Evolutionary conservation across 1,284 basidiomycete genomes (phyloP), one percentile per base, ranked within the genome.

Genomic region (Sporisorium reilianum): DNA sequence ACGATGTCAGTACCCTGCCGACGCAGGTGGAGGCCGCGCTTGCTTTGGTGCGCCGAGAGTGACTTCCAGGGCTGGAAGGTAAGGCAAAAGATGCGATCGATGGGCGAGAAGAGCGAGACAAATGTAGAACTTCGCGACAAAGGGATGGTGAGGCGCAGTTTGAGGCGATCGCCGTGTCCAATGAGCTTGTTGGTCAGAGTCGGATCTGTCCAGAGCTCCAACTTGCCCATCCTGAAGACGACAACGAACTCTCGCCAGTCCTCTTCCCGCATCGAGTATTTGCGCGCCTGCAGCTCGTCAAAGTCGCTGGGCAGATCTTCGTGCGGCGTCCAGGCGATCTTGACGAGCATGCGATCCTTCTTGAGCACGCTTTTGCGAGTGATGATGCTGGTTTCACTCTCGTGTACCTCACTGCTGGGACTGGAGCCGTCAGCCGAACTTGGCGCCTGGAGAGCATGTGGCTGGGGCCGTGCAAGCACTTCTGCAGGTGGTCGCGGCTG

Each of bases 311-410:
- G 85, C 1, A 92, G 75, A 25, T 85, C 85, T 62, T 89, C 89
- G 4, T 86, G 85, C 56, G 88, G 88, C 5, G 89, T 89, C 78
- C 90, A 89, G 49, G 88, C 89, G 10, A 91, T 87, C 67, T 92
- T 89, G 46, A 95, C 90, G 14, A 94, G 88, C 92, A 95, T 94
- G 73, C 93, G 88, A 84, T 94, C 93, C 92, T 84, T 70, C 90
- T 84, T 84, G 23, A 81, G 60, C 16, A 77, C 69, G 16, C 66
- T 68, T 25, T 55, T 65, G 38, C 64, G 64, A 6, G 74, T 75
- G 52, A 79, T 64, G 46, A 77, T 52, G 46, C 49, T 64, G 25
- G 54, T 32, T 14, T 64, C 64, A 36, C 58, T 63, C 20, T 40
- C 55, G n/a, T 34, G 30, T 2, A 32, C 28, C 11, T 60, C 60